Conservation (phyloP, 106 monocot species). For the Ottelia alismoides region DNA sequence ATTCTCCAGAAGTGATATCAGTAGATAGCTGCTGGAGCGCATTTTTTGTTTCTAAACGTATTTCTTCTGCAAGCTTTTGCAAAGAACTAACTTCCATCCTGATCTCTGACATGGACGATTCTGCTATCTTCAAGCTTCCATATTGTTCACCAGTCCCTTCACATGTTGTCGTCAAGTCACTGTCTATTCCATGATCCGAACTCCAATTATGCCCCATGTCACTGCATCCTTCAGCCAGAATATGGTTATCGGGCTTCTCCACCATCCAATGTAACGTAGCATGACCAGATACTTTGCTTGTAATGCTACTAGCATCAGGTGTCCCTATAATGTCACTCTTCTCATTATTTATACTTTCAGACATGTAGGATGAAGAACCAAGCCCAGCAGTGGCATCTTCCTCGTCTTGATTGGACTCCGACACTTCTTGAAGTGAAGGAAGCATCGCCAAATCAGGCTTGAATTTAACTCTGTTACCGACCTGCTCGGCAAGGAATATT, state of each 20-base stretch:
- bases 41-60: conserved; percentile 58
- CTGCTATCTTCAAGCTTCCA: conserved; percentile 42
- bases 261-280: conserved; percentile 24
- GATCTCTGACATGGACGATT: conserved; percentile 62
- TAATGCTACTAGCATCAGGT: conserved; percentile 14
- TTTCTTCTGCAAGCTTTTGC: conserved; percentile 40
- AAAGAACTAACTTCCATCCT: conserved; percentile 65
- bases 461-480: conserved; percentile 38
- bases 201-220: conserved; percentile 67
- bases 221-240: conserved; percentile 39
- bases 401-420: conserved; percentile 42
- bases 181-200: conserved; percentile 48
- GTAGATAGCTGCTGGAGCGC: conserved; percentile 40
- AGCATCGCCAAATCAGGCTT: conserved; percentile 28
- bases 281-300: conserved; percentile 9
- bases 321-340: conserved; percentile 43
- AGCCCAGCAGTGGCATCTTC: conserved; percentile 39
- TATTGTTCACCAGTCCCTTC: conserved; percentile 61
- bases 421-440: conserved; percentile 32
- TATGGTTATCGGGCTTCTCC: conserved; percentile 11
- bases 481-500: too few relatives aligned
- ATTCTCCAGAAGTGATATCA: conserved; percentile 65
- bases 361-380: conserved; percentile 70
- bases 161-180: conserved; percentile 34
- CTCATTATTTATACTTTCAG: conserved; percentile 65